These are phyloP conservation scores for Nicotiana rustica DNA, from an alignment of 305 asterid genomes.

Conservation along the genomic window DNA sequence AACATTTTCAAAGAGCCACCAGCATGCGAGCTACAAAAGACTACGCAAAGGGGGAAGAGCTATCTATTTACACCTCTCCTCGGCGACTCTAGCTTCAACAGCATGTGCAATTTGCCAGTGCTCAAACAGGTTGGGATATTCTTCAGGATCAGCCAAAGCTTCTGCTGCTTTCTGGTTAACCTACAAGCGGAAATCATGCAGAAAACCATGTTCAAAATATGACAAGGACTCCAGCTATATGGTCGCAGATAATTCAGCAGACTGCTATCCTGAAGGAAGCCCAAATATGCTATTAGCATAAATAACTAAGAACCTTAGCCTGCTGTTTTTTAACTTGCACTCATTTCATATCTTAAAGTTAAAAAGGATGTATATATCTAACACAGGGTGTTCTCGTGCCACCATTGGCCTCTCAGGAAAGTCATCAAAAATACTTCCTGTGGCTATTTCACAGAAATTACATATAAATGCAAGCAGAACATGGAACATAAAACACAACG, in stretches of 20 bases:
- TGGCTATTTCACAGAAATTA: background rate
- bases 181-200: conserved; percentile 49
- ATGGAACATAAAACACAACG: background rate
- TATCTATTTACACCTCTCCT: conserved; percentile 62
- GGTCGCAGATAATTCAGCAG: background rate
- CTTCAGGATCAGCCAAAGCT: conserved; percentile 98
- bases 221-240: background rate
- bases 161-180: conserved; percentile 96
- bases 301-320: background rate
- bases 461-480: conserved; percentile 5
- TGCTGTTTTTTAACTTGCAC: background rate
- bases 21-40: conserved; percentile 24
- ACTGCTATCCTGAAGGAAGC: background rate
- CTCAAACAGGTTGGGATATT: conserved; percentile 93
- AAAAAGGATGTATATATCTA: background rate
- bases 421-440: background rate
- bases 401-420: conserved; percentile 15
- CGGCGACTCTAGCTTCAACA: conserved; percentile 78
- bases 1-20: background rate
- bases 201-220: conserved; percentile 16
- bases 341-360: background rate
- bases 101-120: conserved; percentile 97
- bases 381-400: conserved; percentile 12
- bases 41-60: conserved; percentile 27
- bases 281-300: background rate